These are phyloP conservation scores for Scleromitrula shiraiana DNA, from an alignment of 2,329 filamentous ascomycete genomes.

Conservation along the genomic window DNA sequence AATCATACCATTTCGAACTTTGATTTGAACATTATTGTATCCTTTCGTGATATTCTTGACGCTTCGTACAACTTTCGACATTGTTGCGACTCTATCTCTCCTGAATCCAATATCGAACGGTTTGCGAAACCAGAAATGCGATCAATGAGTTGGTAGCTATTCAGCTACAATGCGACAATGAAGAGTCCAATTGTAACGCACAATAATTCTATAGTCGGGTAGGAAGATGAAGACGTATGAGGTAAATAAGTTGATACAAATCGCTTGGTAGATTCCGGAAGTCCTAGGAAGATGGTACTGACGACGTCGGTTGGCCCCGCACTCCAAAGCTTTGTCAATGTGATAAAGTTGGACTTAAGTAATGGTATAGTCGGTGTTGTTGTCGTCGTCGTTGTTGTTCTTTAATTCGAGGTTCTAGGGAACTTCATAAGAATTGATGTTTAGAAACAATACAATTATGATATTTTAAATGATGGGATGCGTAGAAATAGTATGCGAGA, in stretches of 20 bases:
- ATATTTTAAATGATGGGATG: no score
- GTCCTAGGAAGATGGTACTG: background rate
- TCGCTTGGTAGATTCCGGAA: background rate
- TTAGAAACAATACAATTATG: no score
- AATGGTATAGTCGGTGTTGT: no score
- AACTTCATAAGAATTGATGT: no score
- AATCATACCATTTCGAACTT: conserved; percentile 87
- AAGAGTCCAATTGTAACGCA: conserved; percentile 1
- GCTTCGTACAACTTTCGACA: conserved; percentile 96
- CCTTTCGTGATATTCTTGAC: conserved; percentile 99
- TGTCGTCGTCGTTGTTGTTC: conserved; percentile 2
- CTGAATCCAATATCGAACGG: background rate
- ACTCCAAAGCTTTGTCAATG: no score
- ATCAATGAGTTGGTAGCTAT: conserved; percentile 1
- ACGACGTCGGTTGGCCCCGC: background rate
- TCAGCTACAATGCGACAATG: conserved; percentile 6
- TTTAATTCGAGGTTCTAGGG: no score
- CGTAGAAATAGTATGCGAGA: no score
- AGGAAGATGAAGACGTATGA: no score
- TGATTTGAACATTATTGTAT: conserved; percentile 93
- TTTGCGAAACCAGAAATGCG: background rate
- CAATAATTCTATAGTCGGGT: background rate
- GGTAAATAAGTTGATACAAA: no score
- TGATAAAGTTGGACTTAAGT: no score
- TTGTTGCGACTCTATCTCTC: conserved; percentile 36